phyloP scores from a whole-genome alignment of 768 basidiomycete species.

The Termitomyces sp. region DNA sequence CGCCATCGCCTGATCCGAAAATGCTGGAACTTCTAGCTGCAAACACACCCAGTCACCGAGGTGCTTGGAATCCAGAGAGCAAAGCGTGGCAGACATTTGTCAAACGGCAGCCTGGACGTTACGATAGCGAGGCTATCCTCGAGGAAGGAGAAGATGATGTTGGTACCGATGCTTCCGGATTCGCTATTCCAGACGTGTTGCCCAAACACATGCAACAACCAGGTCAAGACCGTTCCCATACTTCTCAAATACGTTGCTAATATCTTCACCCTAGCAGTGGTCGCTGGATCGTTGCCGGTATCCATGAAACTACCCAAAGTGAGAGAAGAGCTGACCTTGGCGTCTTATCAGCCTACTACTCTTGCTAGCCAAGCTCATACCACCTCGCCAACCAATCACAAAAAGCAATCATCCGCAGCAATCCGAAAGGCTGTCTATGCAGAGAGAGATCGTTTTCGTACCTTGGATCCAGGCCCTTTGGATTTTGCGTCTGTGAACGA shows the following conservation, averaged over 20 bases:
- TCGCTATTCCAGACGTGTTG: constrained; percentile 11
- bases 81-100: constrained; percentile 64
- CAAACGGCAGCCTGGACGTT: constrained; percentile 28
- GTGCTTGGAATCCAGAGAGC: constrained; percentile 64
- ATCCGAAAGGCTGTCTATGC: constrained; percentile 63
- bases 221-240: constrained; percentile 1
- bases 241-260: neutral
- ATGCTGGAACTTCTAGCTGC: constrained; percentile 66
- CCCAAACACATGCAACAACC: constrained; percentile 6
- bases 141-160: constrained; percentile 31
- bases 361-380: constrained; percentile 36
- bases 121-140: constrained; percentile 19
- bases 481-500: constrained; percentile 55
- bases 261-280: neutral
- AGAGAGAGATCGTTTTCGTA: constrained; percentile 61
- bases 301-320: constrained; percentile 42
- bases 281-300: constrained; percentile 57
- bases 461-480: constrained; percentile 66
- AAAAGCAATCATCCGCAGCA: constrained; percentile 39
- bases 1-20: constrained; percentile 39
- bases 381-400: constrained; percentile 27
- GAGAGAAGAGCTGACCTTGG: constrained; percentile 43
- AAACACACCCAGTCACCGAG: constrained; percentile 65
- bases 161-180: constrained; percentile 12
- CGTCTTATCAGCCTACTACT: constrained; percentile 56